These are phyloP conservation scores for Aspergillus sparsus DNA, from an alignment of 495 filamentous ascomycete genomes.

Conservation along the genomic window DNA sequence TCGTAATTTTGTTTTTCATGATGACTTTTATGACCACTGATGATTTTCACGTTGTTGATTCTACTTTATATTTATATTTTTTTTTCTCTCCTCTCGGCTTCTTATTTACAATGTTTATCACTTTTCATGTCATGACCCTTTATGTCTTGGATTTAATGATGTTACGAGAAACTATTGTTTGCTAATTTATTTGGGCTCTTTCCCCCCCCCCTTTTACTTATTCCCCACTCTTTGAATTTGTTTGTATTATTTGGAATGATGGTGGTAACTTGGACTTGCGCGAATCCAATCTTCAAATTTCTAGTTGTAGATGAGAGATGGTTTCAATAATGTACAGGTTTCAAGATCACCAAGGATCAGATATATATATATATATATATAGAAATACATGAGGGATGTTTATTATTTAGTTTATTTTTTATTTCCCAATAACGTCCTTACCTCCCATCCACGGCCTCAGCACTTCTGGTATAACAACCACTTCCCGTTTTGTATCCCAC, in stretches of 20 bases:
- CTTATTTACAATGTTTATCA: not conserved
- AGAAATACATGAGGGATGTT: conserved; percentile 11
- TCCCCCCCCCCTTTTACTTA: not conserved
- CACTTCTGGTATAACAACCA: conserved; percentile 73
- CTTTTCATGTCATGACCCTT: conserved; percentile 5
- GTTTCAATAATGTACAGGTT: conserved; percentile 13
- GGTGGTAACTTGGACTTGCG: conserved; percentile 4
- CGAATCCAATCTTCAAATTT: not conserved
- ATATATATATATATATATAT: conserved; percentile 14
- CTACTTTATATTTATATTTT: not conserved
- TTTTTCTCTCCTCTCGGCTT: conserved; percentile 14
- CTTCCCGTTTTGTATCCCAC: conserved; percentile 67
- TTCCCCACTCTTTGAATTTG: too few relatives aligned
- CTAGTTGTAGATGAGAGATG: not conserved
- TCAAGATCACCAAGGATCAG: not conserved
- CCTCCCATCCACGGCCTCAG: conserved; percentile 83
- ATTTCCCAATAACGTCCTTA: conserved; percentile 57
- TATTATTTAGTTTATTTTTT: not conserved
- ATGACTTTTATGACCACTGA: conserved; percentile 6
- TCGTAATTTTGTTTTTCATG: conserved; percentile 6
- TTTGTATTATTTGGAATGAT: conserved; percentile 5
- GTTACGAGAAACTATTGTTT: conserved; percentile 15
- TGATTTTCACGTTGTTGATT: not conserved
- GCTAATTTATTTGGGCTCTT: conserved; percentile 1
- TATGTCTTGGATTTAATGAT: conserved; percentile 12